phyloP scores from a whole-genome alignment of 768 basidiomycete species.

The Lepiota brunneoincarnata region DNA sequence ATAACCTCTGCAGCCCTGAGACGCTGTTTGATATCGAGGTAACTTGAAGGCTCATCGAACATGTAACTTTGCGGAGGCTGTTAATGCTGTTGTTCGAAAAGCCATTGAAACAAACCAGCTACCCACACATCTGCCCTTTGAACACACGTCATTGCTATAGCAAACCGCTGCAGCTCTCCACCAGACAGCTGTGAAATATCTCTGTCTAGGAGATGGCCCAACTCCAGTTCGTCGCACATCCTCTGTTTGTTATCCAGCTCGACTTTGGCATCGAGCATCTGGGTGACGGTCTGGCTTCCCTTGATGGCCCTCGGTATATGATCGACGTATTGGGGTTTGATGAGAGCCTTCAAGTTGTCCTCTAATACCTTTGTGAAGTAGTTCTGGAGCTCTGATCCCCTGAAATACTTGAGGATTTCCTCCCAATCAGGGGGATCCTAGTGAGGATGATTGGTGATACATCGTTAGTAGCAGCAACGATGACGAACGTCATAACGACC shows the following conservation, averaged over 20 bases:
- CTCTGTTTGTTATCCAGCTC: conserved; percentile 87
- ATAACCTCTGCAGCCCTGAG: conserved; percentile 94
- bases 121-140: conserved; percentile 93
- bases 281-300: conserved; percentile 75
- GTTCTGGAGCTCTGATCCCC: conserved; percentile 97
- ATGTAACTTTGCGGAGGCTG: conserved; percentile 64
- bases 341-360: conserved; percentile 97
- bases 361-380: conserved; percentile 99
- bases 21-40: conserved; percentile 95
- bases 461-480: background rate
- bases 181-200: conserved; percentile 87
- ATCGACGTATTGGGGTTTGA: conserved; percentile 99
- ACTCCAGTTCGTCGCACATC: conserved; percentile 84
- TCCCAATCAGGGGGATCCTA: conserved; percentile 99
- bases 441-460: conserved; percentile 3
- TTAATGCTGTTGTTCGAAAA: background rate
- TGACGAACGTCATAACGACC: conserved; percentile 87
- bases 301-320: conserved; percentile 98
- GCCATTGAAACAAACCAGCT: background rate
- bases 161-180: conserved; percentile 97
- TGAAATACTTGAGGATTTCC: conserved; percentile 97
- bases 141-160: conserved; percentile 96
- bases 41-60: conserved; percentile 99
- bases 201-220: conserved; percentile 82
- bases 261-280: conserved; percentile 91